Evolutionary conservation across 75 land plant genomes (phyloP).

Genomic region (Pinus albicaulis): DNA sequence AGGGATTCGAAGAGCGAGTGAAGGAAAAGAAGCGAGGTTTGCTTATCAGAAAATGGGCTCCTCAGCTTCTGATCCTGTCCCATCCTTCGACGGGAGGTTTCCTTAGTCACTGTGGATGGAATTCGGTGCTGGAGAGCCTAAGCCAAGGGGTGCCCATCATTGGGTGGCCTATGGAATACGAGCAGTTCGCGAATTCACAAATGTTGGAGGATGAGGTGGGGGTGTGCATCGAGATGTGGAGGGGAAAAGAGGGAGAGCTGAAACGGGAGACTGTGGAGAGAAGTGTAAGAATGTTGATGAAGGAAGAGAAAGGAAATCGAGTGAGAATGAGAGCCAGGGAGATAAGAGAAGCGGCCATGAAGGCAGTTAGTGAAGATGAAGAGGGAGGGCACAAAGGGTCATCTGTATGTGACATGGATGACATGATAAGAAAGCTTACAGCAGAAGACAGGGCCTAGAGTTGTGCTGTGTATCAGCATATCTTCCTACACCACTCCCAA

Average conservation of each 20-base stretch:
- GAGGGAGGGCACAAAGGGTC: neutral
- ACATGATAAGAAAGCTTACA: no score
- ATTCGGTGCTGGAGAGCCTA: constrained; percentile 9
- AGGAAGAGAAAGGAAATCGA: no score
- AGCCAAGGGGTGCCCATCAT: constrained; percentile 12
- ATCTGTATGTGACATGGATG: neutral
- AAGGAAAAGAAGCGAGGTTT: constrained; percentile 8
- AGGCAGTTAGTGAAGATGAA: no score
- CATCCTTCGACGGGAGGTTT: constrained; percentile 12
- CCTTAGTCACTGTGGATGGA: constrained; percentile 18
- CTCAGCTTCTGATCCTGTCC: constrained; percentile 10
- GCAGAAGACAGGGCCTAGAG: no score
- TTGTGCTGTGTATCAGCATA: no score
- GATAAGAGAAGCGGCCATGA: no score
- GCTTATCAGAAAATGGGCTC: constrained; percentile 11
- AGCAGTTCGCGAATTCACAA: constrained; percentile 23
- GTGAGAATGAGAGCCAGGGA: no score
- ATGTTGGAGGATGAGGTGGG: constrained; percentile 22
- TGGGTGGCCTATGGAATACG: constrained; percentile 32
- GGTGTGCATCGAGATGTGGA: neutral
- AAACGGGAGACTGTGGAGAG: no score
- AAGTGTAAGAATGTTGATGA: no score
- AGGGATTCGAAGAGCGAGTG: neutral
- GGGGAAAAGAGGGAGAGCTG: no score
- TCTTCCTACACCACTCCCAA: no score